Percentiles rank a stretch among this genome's conserved stretches.
Evolutionary conservation across 2,329 filamentous ascomycete genomes (phyloP).

Genomic region (Lithohypha guttulata): DNA sequence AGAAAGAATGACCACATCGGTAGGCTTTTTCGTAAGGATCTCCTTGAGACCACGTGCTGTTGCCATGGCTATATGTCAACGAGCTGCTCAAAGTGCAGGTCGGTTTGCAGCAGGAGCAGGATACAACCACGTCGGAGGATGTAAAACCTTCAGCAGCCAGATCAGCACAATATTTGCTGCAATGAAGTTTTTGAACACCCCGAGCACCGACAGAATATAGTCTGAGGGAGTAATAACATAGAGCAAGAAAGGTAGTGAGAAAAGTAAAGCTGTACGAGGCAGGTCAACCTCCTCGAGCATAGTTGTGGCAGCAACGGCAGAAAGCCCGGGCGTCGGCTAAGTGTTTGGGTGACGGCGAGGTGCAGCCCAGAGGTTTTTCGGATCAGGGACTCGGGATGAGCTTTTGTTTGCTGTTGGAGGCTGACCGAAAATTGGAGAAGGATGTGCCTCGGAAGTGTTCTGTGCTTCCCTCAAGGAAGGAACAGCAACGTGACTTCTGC

Average conservation of each 20-base stretch:
- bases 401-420: too few relatives aligned
- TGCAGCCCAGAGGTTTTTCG: conserved; percentile 2
- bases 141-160: conserved; percentile 1
- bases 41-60: conserved; percentile 56
- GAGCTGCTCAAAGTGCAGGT: not conserved
- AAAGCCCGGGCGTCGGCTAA: not conserved
- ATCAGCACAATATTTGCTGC: not conserved
- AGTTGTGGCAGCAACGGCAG: too few relatives aligned
- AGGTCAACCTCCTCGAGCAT: not conserved
- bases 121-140: conserved; percentile 6
- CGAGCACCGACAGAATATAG: not conserved
- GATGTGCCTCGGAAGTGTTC: conserved; percentile 1
- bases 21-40: conserved; percentile 66
- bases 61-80: conserved; percentile 5
- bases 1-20: conserved; percentile 79
- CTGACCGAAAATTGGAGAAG: not conserved
- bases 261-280: not conserved
- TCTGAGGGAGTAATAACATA: not conserved
- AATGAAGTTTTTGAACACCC: conserved; percentile 2
- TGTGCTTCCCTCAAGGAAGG: too few relatives aligned
- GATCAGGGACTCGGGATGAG: conserved; percentile 8
- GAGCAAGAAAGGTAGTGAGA: not conserved
- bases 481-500: too few relatives aligned
- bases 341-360: not conserved
- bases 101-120: not conserved